A percentile compares a stretch with the other conserved stretches of the same genome.
Evolutionary conservation across 257 asterid species (phyloP).

Genomic region (Rauvolfia tetraphylla): DNA sequence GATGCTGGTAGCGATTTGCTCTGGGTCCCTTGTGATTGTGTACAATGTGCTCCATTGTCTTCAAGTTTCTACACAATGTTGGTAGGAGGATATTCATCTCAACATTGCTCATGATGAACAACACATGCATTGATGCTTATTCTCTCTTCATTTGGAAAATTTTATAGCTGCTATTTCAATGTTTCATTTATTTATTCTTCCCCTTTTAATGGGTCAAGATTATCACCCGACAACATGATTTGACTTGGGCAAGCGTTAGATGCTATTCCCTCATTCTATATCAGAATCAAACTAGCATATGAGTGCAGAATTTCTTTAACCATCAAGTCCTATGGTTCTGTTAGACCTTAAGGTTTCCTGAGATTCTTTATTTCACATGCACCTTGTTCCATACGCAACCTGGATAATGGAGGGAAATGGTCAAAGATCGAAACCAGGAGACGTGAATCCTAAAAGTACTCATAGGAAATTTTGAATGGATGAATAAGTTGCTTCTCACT

Average conservation of each 20-base stretch:
- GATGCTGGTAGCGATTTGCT: slow-evolving; percentile 84
- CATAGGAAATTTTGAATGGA: not conserved
- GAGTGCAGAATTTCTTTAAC: not conserved
- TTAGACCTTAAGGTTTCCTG: not conserved
- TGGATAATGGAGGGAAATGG: not conserved
- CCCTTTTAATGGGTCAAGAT: not conserved
- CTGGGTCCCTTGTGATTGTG: slow-evolving; percentile 84
- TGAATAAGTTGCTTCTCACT: not conserved
- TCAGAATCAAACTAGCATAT: not conserved
- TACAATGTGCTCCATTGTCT: slow-evolving; percentile 72
- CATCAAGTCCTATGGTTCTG: not conserved
- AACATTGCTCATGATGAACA: not conserved
- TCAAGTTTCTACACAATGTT: slow-evolving; percentile 54
- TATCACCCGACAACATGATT: not conserved
- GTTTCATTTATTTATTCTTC: not conserved
- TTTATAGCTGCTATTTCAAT: not conserved
- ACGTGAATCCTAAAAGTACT: not conserved
- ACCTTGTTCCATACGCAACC: not conserved
- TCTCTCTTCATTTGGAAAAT: not conserved
- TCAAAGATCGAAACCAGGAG: not conserved
- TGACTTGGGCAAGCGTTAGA: not conserved
- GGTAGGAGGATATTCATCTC: slow-evolving; percentile 41
- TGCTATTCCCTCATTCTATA: not conserved
- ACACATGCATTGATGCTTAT: not conserved
- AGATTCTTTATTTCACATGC: not conserved